These are phyloP conservation scores for Pyrus hybrid DNA, from an alignment of 331 rosid species.

Conservation along the genomic window DNA sequence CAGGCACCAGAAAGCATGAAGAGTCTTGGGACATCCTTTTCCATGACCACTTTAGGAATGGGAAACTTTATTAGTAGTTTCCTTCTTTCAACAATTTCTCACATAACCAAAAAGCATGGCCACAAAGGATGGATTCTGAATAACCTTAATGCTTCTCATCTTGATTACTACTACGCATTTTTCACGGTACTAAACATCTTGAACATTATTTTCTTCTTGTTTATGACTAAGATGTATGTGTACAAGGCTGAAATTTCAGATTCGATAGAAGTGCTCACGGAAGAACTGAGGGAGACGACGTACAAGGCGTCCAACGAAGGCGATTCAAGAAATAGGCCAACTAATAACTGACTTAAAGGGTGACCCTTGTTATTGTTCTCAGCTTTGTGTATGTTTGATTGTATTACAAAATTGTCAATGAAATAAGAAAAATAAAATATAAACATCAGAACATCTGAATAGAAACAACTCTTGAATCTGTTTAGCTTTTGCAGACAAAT, in stretches of 20 bases:
- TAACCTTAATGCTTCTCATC: conserved; percentile 44
- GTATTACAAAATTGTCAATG: neutral
- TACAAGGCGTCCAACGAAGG: neutral
- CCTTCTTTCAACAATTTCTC: conserved; percentile 38
- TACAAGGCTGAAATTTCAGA: conserved; percentile 40
- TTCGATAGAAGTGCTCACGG: conserved; percentile 28
- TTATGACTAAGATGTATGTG: conserved; percentile 19
- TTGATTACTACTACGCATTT: conserved; percentile 39
- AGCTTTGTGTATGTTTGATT: neutral
- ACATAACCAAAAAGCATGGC: conserved; percentile 29
- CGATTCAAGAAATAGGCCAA: neutral
- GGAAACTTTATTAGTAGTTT: conserved; percentile 43
- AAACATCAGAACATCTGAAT: neutral
- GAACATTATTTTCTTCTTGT: conserved; percentile 30
- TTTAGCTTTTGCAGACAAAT: neutral
- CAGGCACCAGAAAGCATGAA: conserved; percentile 57
- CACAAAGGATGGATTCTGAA: conserved; percentile 45
- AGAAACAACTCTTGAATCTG: neutral
- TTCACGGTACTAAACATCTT: conserved; percentile 20
- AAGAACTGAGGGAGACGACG: conserved; percentile 25
- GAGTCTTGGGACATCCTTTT: conserved; percentile 41
- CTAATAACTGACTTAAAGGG: neutral
- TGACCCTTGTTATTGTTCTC: neutral
- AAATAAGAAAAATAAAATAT: neutral
- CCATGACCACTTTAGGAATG: conserved; percentile 35